phyloP scores from a whole-genome alignment of 106 monocot genomes.

The Ottelia alismoides region DNA sequence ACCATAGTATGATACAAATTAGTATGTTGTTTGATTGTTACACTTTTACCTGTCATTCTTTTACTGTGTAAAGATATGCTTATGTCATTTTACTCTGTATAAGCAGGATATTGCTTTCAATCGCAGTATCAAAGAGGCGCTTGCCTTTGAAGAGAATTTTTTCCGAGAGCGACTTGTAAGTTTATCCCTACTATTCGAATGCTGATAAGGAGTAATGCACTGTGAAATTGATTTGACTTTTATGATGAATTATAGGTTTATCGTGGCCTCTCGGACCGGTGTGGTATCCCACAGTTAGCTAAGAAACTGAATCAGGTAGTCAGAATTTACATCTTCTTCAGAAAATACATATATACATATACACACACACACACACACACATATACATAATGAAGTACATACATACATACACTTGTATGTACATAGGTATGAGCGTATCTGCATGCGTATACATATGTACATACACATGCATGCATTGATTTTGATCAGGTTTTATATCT shows the following conservation, averaged over 20 bases:
- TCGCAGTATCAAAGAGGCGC: conserved; percentile 79
- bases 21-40: no score
- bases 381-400: background rate
- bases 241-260: conserved; percentile 46
- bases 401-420: background rate
- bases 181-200: background rate
- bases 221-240: background rate
- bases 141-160: conserved; percentile 76
- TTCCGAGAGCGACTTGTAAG: conserved; percentile 71
- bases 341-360: no score
- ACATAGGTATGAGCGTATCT: no score
- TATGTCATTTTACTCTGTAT: no score
- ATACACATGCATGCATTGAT: background rate
- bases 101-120: conserved; percentile 79
- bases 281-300: conserved; percentile 85
- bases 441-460: background rate
- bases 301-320: conserved; percentile 91
- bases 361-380: background rate
- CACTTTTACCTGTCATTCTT: no score
- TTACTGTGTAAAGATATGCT: no score
- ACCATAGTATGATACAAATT: no score
- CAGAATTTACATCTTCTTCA: no score
- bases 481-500: no score
- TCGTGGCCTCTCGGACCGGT: conserved; percentile 83
- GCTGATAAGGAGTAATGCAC: background rate